These are phyloP conservation scores for Crassisporium funariophilum DNA, from an alignment of 768 basidiomycete genomes.

Conservation along the genomic window DNA sequence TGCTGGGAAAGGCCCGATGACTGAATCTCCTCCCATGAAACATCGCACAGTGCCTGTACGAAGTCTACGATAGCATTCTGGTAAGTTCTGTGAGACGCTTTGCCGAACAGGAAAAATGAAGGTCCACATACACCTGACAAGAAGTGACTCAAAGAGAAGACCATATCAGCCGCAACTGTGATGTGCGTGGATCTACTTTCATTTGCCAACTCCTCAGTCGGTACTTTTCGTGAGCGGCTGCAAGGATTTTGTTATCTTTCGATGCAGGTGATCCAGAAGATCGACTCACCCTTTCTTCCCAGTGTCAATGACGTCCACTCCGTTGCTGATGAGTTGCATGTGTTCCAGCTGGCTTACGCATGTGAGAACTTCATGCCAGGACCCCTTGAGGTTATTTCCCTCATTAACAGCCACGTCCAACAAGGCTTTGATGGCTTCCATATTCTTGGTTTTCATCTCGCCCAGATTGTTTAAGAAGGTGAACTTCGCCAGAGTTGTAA, in stretches of 20 bases:
- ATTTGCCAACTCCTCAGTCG: constrained; percentile 93
- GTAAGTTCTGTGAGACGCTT: constrained; percentile 7
- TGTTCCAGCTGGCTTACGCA: constrained; percentile 98
- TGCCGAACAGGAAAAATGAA: not conserved
- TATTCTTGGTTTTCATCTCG: constrained; percentile 99
- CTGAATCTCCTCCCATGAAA: constrained; percentile 99
- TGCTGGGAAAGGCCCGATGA: constrained; percentile 93
- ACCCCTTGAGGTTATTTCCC: constrained; percentile 93
- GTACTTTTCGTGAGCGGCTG: constrained; percentile 60
- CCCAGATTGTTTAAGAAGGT: constrained; percentile 97
- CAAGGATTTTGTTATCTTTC: constrained; percentile 5
- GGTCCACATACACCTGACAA: constrained; percentile 91
- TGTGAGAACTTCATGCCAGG: constrained; percentile 94
- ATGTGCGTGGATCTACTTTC: constrained; percentile 98
- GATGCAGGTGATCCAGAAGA: not conserved
- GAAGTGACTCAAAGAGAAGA: constrained; percentile 94
- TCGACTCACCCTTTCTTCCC: constrained; percentile 75
- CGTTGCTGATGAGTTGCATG: constrained; percentile 96
- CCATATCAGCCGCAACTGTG: constrained; percentile 98
- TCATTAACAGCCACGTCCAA: constrained; percentile 96
- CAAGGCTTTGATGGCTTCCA: constrained; percentile 96
- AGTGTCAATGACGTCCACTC: constrained; percentile 80
- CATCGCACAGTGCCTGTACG: constrained; percentile 91
- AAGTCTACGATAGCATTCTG: constrained; percentile 98
- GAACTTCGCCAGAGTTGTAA: constrained; percentile 94